phyloP scores from a whole-genome alignment of 257 asterid genomes.

The Ophiorrhiza pumila region DNA sequence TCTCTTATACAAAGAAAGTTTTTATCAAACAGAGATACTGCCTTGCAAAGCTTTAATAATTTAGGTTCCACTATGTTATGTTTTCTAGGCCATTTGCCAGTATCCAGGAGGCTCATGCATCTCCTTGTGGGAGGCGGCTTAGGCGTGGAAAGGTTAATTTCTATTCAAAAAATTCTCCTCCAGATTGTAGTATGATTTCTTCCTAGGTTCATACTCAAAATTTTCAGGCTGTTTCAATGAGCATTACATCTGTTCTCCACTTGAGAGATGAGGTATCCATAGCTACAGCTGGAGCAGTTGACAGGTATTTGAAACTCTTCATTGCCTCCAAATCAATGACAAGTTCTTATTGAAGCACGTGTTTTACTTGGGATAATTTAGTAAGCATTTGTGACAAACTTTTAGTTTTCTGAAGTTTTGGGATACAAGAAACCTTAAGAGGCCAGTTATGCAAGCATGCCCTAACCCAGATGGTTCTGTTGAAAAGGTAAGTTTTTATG shows the following conservation, averaged over 20 bases:
- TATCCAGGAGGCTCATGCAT: conserved; percentile 61
- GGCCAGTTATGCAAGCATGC: conserved; percentile 68
- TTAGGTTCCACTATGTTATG: neutral
- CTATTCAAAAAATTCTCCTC: conserved; percentile 8
- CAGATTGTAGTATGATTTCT: conserved; percentile 1
- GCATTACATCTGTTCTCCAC: conserved; percentile 86
- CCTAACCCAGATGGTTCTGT: conserved; percentile 43
- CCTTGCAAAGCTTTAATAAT: neutral
- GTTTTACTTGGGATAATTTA: conserved; percentile 18
- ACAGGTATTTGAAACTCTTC: conserved; percentile 48
- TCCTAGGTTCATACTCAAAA: conserved; percentile 1
- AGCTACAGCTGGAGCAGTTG: conserved; percentile 98
- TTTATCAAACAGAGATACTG: neutral
- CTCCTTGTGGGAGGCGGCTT: conserved; percentile 48
- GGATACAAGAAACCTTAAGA: conserved; percentile 80
- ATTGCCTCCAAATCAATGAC: conserved; percentile 14
- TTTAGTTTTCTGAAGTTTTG: conserved; percentile 76
- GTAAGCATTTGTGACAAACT: conserved; percentile 8
- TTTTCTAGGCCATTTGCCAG: conserved; percentile 56
- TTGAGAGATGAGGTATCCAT: conserved; percentile 78
- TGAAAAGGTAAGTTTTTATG: conserved; percentile 44
- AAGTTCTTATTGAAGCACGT: conserved; percentile 7
- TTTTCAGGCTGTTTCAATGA: conserved; percentile 62
- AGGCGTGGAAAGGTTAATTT: conserved; percentile 66
- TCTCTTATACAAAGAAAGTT: neutral